Conservation (phyloP, 257 asterid genomes). For the Voacanga thouarsii region DNA sequence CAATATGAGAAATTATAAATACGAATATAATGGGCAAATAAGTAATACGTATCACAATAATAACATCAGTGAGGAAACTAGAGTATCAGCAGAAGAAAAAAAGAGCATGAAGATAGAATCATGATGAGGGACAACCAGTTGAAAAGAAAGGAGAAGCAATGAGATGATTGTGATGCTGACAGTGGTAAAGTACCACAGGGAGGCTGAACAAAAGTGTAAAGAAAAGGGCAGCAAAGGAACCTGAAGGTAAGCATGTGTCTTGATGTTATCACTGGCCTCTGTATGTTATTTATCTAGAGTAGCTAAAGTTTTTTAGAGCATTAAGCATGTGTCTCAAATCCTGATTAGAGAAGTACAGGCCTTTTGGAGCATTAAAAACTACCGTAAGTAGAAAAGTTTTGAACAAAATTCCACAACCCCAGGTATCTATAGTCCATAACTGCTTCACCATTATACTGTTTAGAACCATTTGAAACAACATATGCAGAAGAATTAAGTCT, state of each 20-base stretch:
- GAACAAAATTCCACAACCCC: background rate
- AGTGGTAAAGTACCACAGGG: background rate
- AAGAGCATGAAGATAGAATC: too few relatives aligned
- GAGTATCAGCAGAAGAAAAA: background rate
- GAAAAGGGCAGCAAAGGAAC: background rate
- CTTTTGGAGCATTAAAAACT: too few relatives aligned
- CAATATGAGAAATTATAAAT: background rate
- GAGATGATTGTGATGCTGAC: background rate
- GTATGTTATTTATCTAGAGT: background rate
- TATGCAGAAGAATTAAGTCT: background rate
- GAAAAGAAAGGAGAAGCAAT: background rate
- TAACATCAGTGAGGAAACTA: background rate
- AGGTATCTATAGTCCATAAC: background rate
- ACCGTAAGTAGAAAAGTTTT: background rate
- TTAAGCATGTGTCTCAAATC: background rate
- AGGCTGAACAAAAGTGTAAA: background rate
- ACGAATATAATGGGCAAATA: background rate
- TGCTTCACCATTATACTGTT: background rate
- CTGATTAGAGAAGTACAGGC: too few relatives aligned
- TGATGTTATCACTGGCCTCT: background rate
- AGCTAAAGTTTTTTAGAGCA: background rate
- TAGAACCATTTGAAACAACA: background rate
- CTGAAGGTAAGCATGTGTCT: background rate
- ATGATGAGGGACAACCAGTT: background rate
- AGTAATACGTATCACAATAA: background rate